Evolutionary conservation across 2,329 filamentous ascomycete species (phyloP), one percentile per base, ranked within the genome.

Genomic region (Diaporthe australafricana): DNA sequence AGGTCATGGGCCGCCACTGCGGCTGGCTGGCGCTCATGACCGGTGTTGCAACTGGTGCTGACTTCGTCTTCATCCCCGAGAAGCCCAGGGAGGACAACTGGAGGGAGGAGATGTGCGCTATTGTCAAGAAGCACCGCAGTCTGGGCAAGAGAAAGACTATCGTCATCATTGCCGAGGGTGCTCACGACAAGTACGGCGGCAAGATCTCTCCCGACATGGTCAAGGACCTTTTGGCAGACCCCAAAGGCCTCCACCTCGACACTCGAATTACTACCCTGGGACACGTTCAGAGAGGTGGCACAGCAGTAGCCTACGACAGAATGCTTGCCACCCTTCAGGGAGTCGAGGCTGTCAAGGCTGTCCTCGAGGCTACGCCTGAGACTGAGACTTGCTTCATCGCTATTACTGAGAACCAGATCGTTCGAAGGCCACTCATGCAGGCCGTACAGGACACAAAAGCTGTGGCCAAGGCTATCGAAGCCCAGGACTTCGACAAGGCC

Each of bases 1-100:
- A 98, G 82, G 96, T 99, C 78, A 99, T 99, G 96, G 96, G 96
- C 63, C 90, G 96, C 72, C 96, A 99, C 84, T 99, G 96, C 81
- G 96, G 96, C 74, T 99, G 96, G 96, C 87, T 99, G 74, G 96
- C 96, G 50, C 88, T 99, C 74, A 98, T 98, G 92, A 93, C 96
- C 17, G 96, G 95, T 78, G 95, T 99, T 72, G 95, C 94, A 72
- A 98, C 94, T 0, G 96, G 96, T 63, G 95, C 96, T 20, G 96
- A 99, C 82, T 99, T 97, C 83, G 90, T 98, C 77, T 98, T 99
- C 82, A 96, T 98, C 75, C 96, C 96, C 0, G 96, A 99, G 83
- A 95, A 95, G 80, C 96, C 96, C 72, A 94, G 94, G 56, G 88
- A 91, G 72, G 91, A 94, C 74, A 93, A 96, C 78, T 99, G 96